Percentiles rank a stretch among this genome's conserved stretches.
These are phyloP conservation scores for Garcileccinum viscosum DNA, from an alignment of 1,284 basidiomycete species.

Conservation along the genomic window DNA sequence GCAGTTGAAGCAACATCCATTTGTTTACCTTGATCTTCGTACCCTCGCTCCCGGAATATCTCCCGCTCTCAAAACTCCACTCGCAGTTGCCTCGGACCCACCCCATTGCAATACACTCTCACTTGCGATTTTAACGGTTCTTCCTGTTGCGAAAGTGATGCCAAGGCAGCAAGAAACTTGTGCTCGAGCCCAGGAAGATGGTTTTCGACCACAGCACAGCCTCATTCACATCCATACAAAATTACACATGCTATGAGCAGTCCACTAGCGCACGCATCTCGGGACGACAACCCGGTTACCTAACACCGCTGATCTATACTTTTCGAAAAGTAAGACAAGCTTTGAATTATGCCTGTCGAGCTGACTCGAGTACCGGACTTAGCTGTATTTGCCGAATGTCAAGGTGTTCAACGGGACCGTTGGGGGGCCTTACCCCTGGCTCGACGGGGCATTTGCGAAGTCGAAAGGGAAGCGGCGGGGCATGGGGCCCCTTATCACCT, in stretches of 20 bases:
- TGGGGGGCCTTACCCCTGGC: too few relatives aligned
- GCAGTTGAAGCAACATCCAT: conserved; percentile 19
- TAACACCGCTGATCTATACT: too few relatives aligned
- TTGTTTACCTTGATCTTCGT: conserved; percentile 13
- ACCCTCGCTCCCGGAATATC: conserved; percentile 44
- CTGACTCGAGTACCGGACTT: too few relatives aligned
- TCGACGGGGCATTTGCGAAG: too few relatives aligned
- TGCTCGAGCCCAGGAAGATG: conserved; percentile 4
- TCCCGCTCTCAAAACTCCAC: conserved; percentile 39
- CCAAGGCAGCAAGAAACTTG: conserved; percentile 15
- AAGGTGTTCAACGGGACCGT: too few relatives aligned
- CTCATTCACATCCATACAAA: conserved; percentile 39
- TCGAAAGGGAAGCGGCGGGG: too few relatives aligned
- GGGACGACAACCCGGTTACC: too few relatives aligned
- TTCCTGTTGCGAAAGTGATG: conserved; percentile 12
- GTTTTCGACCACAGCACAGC: conserved; percentile 42
- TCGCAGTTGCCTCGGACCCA: conserved; percentile 10
- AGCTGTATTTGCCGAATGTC: too few relatives aligned
- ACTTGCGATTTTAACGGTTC: background rate
- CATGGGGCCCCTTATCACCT: too few relatives aligned
- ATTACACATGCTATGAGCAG: conserved; percentile 40
- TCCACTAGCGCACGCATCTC: too few relatives aligned
- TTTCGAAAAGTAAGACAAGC: too few relatives aligned
- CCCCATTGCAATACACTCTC: background rate
- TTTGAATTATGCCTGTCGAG: too few relatives aligned